phyloP scores from a whole-genome alignment of 2,329 filamentous ascomycete species.

The Xylariaceae sp. region DNA sequence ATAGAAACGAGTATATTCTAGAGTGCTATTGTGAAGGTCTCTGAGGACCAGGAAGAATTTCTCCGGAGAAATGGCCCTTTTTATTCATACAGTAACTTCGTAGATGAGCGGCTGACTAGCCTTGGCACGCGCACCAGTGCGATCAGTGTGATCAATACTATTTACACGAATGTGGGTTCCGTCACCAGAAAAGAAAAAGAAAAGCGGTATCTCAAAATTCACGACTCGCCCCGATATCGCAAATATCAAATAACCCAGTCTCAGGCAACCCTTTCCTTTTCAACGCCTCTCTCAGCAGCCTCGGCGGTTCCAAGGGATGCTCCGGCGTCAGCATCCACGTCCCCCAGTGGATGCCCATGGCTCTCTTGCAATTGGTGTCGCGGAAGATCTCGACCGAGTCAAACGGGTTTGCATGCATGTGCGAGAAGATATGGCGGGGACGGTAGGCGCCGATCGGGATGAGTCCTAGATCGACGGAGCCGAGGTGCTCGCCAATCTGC shows the following conservation, averaged over 20 bases:
- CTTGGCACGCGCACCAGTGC: no score
- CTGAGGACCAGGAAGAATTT: no score
- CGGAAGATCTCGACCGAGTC: constrained; percentile 87
- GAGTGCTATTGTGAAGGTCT: no score
- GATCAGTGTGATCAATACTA: no score
- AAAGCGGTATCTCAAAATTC: constrained; percentile 44
- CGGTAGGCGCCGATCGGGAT: constrained; percentile 92
- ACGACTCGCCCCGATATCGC: constrained; percentile 77
- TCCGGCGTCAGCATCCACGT: constrained; percentile 84
- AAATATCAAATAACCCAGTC: constrained; percentile 73
- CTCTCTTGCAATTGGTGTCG: constrained; percentile 72
- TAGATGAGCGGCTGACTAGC: no score
- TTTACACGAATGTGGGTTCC: no score
- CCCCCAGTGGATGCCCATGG: constrained; percentile 90
- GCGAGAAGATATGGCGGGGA: constrained; percentile 67
- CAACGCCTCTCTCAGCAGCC: constrained; percentile 67
- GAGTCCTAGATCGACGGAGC: constrained; percentile 84
- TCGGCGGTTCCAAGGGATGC: constrained; percentile 78
- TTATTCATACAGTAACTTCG: no score
- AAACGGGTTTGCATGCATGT: constrained; percentile 80
- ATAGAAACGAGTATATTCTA: no score
- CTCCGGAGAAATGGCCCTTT: no score
- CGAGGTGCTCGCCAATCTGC: constrained; percentile 73
- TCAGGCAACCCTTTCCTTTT: constrained; percentile 62
- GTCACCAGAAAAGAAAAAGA: not conserved